Evolutionary conservation across 2,329 filamentous ascomycete genomes (phyloP).

Genomic region (Gremmenia infestans): DNA sequence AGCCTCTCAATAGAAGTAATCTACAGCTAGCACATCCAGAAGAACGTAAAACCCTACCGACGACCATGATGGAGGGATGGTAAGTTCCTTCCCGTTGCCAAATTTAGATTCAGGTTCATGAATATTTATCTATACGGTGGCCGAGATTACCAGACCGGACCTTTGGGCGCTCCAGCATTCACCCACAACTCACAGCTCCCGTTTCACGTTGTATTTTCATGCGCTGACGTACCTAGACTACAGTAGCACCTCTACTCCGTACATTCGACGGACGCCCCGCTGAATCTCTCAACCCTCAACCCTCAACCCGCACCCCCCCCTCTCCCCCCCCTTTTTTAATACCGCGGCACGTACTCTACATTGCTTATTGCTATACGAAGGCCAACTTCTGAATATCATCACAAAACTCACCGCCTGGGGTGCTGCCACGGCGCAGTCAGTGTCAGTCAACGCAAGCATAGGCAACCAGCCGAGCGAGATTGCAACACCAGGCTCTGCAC

Average conservation of each 20-base stretch:
- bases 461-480: conserved; percentile 18
- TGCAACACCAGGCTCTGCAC: conserved; percentile 25
- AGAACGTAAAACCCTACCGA: conserved; percentile 25
- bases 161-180: no score
- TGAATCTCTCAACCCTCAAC: conserved; percentile 10
- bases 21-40: conserved; percentile 31
- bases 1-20: conserved; percentile 24
- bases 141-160: no score
- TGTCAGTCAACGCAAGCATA: conserved; percentile 13
- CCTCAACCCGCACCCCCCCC: conserved; percentile 12
- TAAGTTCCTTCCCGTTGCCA: not conserved
- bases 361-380: conserved; percentile 6
- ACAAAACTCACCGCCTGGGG: conserved; percentile 6
- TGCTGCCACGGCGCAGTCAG: conserved; percentile 16
- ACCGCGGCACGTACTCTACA: conserved; percentile 11
- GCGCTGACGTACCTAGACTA: no score
- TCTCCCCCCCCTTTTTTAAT: conserved; percentile 14
- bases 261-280: conserved; percentile 25
- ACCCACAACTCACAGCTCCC: no score
- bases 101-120: no score
- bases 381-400: conserved; percentile 10
- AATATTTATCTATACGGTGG: no score
- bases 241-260: not conserved
- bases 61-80: conserved; percentile 22
- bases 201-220: no score